Evolutionary conservation across 371 early-diverging fungal species (phyloP).

Genomic region (Mucor piriformis): DNA sequence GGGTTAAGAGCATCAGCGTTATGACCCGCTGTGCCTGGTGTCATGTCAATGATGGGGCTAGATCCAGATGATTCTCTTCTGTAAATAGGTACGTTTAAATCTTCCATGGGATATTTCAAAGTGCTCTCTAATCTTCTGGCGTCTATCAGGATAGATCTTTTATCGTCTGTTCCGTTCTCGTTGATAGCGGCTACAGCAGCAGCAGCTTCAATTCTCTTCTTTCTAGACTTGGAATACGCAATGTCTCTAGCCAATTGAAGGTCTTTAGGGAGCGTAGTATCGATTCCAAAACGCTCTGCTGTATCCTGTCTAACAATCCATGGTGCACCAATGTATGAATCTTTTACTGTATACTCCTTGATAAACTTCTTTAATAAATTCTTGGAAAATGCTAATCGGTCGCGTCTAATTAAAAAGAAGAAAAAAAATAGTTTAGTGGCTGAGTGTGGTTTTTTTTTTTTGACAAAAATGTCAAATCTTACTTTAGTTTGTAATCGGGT

Average conservation of each 20-base stretch:
- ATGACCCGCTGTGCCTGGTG: slow-evolving; percentile 26
- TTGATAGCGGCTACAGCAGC: slow-evolving; percentile 8
- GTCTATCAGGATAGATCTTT: slow-evolving; percentile 13
- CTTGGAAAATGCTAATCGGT: slow-evolving; percentile 72
- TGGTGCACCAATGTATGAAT: slow-evolving; percentile 73
- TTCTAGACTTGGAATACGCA: slow-evolving; percentile 51
- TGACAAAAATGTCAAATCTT: slow-evolving; percentile 3
- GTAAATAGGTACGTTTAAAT: slow-evolving; percentile 54
- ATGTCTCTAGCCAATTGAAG: slow-evolving; percentile 48
- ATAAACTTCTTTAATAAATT: slow-evolving; percentile 71
- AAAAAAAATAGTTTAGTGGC: neutral
- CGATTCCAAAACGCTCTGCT: slow-evolving; percentile 52
- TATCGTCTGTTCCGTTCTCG: slow-evolving; percentile 14
- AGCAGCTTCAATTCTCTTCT: slow-evolving; percentile 30
- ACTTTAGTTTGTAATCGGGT: slow-evolving; percentile 37
- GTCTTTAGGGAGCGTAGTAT: slow-evolving; percentile 51
- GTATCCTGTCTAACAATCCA: slow-evolving; percentile 62
- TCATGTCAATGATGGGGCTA: slow-evolving; percentile 39
- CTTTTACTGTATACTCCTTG: slow-evolving; percentile 67
- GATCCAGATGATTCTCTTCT: slow-evolving; percentile 34
- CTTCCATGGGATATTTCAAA: slow-evolving; percentile 66
- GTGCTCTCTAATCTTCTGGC: slow-evolving; percentile 38
- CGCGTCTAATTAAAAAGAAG: slow-evolving; percentile 45
- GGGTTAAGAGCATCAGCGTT: slow-evolving; percentile 27
- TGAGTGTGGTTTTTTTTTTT: neutral